Conservation (phyloP, 2,329 filamentous ascomycete species). For the Arthrobotrys pseudoclavata region DNA sequence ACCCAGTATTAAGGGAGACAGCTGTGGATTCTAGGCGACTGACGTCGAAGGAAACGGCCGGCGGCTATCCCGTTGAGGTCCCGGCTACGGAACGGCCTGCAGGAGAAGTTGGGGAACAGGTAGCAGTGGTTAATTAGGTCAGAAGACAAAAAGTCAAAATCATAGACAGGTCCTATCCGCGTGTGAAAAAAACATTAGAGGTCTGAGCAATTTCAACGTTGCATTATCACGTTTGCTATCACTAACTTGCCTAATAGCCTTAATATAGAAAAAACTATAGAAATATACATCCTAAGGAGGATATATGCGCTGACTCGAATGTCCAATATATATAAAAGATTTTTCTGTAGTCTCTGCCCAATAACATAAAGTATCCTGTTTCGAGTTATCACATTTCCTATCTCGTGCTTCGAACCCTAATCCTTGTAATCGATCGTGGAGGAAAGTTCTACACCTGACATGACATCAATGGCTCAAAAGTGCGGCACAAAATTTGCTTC, state of each 20-base stretch:
- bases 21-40: neutral
- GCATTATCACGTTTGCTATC: constrained; percentile 17
- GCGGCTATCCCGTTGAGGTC: constrained; percentile 9
- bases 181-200: constrained; percentile 21
- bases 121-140: constrained; percentile 15
- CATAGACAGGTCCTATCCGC: constrained; percentile 28
- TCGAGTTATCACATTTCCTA: constrained; percentile 17
- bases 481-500: constrained; percentile 37
- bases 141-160: constrained; percentile 15
- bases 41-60: constrained; percentile 23
- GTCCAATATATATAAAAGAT: constrained; percentile 9
- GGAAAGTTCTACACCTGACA: constrained; percentile 31
- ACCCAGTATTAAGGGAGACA: neutral
- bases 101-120: constrained; percentile 30
- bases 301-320: constrained; percentile 1
- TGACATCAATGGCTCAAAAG: constrained; percentile 53
- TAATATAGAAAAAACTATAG: constrained; percentile 23
- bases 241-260: constrained; percentile 16
- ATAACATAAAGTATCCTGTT: neutral
- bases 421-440: constrained; percentile 27
- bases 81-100: constrained; percentile 9
- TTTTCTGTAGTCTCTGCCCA: neutral
- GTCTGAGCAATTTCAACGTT: constrained; percentile 23
- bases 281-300: constrained; percentile 9
- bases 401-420: constrained; percentile 11